A percentile compares a stretch with the other conserved stretches of the same genome.
These are phyloP conservation scores for Tuber umbilicatum DNA, from an alignment of 495 filamentous ascomycete species.

Conservation along the genomic window DNA sequence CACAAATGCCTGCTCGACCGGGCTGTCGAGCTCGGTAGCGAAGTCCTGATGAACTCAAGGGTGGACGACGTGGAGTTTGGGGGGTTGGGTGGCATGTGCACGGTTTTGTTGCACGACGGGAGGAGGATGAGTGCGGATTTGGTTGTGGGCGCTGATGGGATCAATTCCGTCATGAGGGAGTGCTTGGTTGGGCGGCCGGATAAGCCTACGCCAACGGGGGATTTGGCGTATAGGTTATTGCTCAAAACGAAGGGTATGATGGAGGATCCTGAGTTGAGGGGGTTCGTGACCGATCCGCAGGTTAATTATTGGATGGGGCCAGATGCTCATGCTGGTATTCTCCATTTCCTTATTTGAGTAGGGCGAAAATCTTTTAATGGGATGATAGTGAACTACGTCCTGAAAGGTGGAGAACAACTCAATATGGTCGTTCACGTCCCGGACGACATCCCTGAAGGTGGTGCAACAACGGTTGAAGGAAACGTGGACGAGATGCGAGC, in stretches of 20 bases:
- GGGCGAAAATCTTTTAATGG: neutral
- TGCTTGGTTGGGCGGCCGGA: slow-evolving; percentile 46
- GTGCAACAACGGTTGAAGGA: slow-evolving; percentile 52
- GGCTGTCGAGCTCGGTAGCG: slow-evolving; percentile 51
- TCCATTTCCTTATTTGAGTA: neutral
- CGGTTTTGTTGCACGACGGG: slow-evolving; percentile 42
- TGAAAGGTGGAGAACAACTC: slow-evolving; percentile 56
- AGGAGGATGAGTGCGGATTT: slow-evolving; percentile 47
- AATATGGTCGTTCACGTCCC: slow-evolving; percentile 66
- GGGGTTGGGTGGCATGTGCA: slow-evolving; percentile 40
- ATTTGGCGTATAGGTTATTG: slow-evolving; percentile 61
- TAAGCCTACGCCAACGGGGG: slow-evolving; percentile 54
- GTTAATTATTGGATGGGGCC: slow-evolving; percentile 66
- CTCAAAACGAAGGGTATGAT: slow-evolving; percentile 52
- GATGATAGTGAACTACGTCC: slow-evolving; percentile 53
- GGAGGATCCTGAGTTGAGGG: slow-evolving; percentile 49
- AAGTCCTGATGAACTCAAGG: slow-evolving; percentile 47
- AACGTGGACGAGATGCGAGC: slow-evolving; percentile 61
- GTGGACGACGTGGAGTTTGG: slow-evolving; percentile 44
- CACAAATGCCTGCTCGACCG: slow-evolving; percentile 51
- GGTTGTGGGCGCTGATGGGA: slow-evolving; percentile 55
- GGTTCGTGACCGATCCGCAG: slow-evolving; percentile 51
- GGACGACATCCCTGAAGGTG: slow-evolving; percentile 56
- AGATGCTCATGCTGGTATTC: slow-evolving; percentile 49
- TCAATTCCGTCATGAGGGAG: slow-evolving; percentile 51